phyloP scores from a whole-genome alignment of 129 eudicot genomes.

The Rutidosis leptorrhynchoides region DNA sequence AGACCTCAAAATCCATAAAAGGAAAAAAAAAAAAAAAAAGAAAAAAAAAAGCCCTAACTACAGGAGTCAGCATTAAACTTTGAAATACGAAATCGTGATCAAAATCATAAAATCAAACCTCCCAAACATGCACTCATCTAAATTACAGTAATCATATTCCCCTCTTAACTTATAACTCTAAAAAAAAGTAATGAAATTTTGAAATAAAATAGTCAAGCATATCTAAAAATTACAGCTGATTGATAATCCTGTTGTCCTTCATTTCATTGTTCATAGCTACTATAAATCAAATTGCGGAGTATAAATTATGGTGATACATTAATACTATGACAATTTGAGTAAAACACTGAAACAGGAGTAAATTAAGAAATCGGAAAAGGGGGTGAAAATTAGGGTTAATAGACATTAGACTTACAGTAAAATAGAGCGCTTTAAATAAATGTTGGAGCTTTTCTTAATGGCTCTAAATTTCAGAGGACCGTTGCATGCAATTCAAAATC shows the following conservation, averaged over 20 bases:
- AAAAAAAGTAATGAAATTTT: background rate
- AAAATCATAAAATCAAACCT: no score
- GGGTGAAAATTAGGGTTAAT: background rate
- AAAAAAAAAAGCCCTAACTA: constrained; percentile 22
- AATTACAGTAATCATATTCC: background rate
- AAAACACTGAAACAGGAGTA: no score
- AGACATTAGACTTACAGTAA: background rate
- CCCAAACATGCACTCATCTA: constrained; percentile 22
- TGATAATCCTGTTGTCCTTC: background rate
- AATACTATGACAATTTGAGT: background rate
- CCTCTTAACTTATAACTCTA: background rate
- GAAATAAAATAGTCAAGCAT: background rate
- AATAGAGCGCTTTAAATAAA: background rate
- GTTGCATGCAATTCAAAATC: no score
- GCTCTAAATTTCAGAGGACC: no score
- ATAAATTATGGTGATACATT: background rate
- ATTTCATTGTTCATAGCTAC: background rate
- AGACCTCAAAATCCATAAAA: constrained; percentile 5
- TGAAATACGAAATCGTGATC: no score
- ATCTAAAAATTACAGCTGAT: background rate
- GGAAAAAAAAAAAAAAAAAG: no score
- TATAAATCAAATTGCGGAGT: no score
- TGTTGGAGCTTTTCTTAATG: background rate
- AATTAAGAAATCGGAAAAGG: background rate
- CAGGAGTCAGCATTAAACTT: background rate